These are phyloP conservation scores for Verruconis gallopava DNA, from an alignment of 2,329 filamentous ascomycete species.

Conservation along the genomic window DNA sequence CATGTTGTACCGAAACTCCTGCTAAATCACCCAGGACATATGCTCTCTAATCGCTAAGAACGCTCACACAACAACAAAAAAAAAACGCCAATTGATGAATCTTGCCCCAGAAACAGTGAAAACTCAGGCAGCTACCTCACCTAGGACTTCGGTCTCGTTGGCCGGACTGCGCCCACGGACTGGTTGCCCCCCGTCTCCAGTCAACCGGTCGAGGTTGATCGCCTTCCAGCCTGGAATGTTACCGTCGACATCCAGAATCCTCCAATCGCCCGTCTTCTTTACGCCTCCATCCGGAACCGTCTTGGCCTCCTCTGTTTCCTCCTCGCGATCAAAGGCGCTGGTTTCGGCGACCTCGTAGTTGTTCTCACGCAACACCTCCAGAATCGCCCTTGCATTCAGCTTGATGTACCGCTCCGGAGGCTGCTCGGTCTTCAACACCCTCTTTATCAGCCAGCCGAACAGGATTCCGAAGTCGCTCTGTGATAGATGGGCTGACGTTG, in stretches of 20 bases:
- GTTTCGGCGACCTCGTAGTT: conserved; percentile 30
- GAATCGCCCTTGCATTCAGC: conserved; percentile 67
- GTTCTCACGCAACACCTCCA: conserved; percentile 51
- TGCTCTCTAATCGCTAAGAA: no score
- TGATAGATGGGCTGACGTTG: conserved; percentile 62
- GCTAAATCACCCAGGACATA: no score
- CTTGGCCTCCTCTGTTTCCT: conserved; percentile 11
- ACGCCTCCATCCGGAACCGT: conserved; percentile 13
- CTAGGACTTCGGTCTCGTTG: conserved; percentile 24
- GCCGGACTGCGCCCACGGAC: conserved; percentile 11
- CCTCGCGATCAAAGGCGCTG: conserved; percentile 27
- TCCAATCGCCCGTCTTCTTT: conserved; percentile 17
- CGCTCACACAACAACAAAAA: no score
- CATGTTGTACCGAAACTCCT: no score
- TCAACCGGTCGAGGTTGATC: conserved; percentile 10
- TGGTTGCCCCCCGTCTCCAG: not conserved
- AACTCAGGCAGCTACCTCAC: conserved; percentile 22
- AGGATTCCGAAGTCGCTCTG: conserved; percentile 76
- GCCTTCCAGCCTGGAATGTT: conserved; percentile 25
- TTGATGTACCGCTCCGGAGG: conserved; percentile 61
- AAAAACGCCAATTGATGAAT: no score
- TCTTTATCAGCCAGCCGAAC: conserved; percentile 53
- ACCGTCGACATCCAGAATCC: conserved; percentile 19
- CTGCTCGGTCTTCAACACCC: conserved; percentile 44
- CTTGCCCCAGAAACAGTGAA: conserved; percentile 29